Evolutionary conservation across 805 yeast genomes (phyloP), one percentile per base, ranked within the genome.

Genomic region (Ogataea allantospora): DNA sequence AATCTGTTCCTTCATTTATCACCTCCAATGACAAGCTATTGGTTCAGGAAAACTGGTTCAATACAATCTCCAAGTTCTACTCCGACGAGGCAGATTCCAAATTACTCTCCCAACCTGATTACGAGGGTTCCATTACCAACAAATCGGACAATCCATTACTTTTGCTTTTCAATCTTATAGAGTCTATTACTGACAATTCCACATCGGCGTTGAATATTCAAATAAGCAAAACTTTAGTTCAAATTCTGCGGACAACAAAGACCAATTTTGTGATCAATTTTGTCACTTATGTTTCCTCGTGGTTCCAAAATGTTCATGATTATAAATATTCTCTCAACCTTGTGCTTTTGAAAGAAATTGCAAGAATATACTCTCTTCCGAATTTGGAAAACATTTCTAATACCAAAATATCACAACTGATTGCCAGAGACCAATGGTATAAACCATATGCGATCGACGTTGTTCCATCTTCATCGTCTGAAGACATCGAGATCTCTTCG

Each of bases 31-130:
- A 64, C 29, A 56, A 62, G 30, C 46, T 50, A n/a, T 42, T 46
- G 7, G 56, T 70, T 24, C 77, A 71, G 46, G 27, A 47, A 5
- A 58, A 58, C 22, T 74, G 71, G 61, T 57, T 74, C 16, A 47
- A 50, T 12, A 60, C 72, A 6, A 58, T 73, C 35, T 48, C 52
- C 12, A 47, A 53, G 5, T 75, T 70, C 28, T 47, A 46, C 22
- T 38, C 47, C 16, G 16, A 24, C 9, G 50, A 47, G 14, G 33
- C 38, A 11, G 47, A 45, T 26, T 26, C 28, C 6, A 46, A 47
- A 6, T n/a, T 38, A n/a, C 44, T 35, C 20, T 33, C 42, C 25
- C 49, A 35, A 43, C 76, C 80, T 0, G 70, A 75, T 47, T 51
- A 52, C 41, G 65, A 68, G 35, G 63, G 67, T 35, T 67, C 68